phyloP scores from a whole-genome alignment of 352 stramenopile species.

The Phytophthora agathidicida region DNA sequence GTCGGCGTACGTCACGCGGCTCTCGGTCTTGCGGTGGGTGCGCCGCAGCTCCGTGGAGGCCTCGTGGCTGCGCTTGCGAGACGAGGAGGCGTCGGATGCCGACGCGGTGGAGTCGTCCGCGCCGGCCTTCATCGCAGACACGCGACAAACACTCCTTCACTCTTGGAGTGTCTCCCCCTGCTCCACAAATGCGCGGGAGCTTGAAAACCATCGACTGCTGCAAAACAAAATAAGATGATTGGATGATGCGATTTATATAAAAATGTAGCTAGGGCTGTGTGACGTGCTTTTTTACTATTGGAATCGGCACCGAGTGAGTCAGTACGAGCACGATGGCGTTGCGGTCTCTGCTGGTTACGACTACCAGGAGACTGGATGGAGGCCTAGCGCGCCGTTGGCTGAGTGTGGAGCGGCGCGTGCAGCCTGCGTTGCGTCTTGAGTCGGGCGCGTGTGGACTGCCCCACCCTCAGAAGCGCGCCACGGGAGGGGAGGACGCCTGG shows the following conservation, averaged over 20 bases:
- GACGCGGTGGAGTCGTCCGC: slow-evolving; percentile 2
- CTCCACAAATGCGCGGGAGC: too few species aligned
- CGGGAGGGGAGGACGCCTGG: slow-evolving; percentile 86
- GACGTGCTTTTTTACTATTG: too few species aligned
- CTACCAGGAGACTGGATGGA: background rate
- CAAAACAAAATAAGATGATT: background rate
- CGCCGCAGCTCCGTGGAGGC: slow-evolving; percentile 14
- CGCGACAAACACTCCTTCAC: background rate
- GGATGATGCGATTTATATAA: background rate
- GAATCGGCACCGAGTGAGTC: too few species aligned
- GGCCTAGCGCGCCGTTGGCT: background rate
- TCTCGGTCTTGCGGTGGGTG: slow-evolving; percentile 35
- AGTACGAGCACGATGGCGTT: slow-evolving; percentile 6
- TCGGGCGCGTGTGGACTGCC: slow-evolving; percentile 78
- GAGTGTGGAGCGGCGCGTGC: slow-evolving; percentile 29
- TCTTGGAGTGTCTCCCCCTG: background rate
- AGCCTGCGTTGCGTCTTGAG: slow-evolving; percentile 48
- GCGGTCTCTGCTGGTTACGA: background rate
- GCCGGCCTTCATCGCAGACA: background rate
- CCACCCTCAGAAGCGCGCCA: slow-evolving; percentile 85
- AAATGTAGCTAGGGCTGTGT: too few species aligned
- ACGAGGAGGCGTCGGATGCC: slow-evolving; percentile 2
- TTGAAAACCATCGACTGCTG: too few species aligned
- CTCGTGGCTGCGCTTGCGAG: slow-evolving; percentile 14
- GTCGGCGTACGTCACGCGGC: slow-evolving; percentile 52